Conservation (phyloP, 306 rosid species). For the Hippophae rhamnoides region DNA sequence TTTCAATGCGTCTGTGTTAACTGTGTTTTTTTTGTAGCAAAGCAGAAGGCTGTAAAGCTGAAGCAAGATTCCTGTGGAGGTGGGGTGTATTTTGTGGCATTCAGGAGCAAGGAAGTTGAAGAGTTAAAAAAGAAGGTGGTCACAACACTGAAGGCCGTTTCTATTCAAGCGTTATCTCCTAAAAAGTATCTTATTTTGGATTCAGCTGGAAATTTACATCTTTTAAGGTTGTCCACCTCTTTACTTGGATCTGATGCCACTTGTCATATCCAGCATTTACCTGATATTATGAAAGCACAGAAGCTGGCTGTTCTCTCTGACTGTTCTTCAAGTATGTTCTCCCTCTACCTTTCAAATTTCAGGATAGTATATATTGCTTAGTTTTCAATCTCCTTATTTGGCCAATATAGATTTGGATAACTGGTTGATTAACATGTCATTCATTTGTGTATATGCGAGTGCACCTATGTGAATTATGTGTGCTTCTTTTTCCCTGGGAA, state of each 20-base stretch:
- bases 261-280: constrained; percentile 43
- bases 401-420: no score
- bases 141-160: constrained; percentile 46
- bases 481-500: no score
- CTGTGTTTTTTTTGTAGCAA: constrained; percentile 41
- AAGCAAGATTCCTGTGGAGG: constrained; percentile 41
- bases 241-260: constrained; percentile 43
- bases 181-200: constrained; percentile 60
- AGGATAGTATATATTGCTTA: no score
- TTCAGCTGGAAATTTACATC: constrained; percentile 65
- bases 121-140: constrained; percentile 25
- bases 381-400: no score
- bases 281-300: constrained; percentile 50
- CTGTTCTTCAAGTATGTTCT: constrained; percentile 31
- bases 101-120: constrained; percentile 39
- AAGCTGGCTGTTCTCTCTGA: constrained; percentile 62
- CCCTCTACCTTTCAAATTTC: no score
- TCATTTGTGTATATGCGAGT: no score
- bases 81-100: constrained; percentile 52
- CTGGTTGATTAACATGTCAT: no score
- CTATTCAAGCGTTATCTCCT: constrained; percentile 67
- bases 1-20: constrained; percentile 18
- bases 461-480: no score
- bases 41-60: constrained; percentile 43
- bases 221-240: constrained; percentile 45